A percentile compares a stretch with the other conserved stretches of the same genome.
phyloP scores from a whole-genome alignment of 371 early-diverging fungal genomes.

The Fennellomyces sp. region DNA sequence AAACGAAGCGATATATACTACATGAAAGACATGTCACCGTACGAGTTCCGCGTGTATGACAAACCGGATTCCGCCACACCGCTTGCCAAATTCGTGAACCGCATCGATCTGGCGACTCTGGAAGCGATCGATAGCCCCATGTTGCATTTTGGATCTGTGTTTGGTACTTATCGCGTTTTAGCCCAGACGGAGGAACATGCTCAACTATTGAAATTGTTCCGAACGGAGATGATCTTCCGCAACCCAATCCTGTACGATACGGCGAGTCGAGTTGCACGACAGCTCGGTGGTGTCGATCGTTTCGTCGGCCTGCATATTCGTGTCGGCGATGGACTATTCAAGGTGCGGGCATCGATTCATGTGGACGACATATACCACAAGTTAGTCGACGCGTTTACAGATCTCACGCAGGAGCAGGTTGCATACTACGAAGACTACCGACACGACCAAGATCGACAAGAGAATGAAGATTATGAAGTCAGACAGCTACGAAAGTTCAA shows the following conservation, averaged over 20 bases:
- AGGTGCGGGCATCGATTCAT: conserved; percentile 41
- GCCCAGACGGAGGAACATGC: conserved; percentile 44
- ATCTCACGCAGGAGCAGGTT: conserved; percentile 33
- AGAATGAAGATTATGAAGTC: conserved; percentile 46
- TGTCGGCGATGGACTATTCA: conserved; percentile 58
- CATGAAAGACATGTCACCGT: conserved; percentile 54
- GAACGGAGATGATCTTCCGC: conserved; percentile 51
- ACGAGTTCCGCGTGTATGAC: conserved; percentile 56
- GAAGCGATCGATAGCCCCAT: conserved; percentile 40
- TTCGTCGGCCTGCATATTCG: conserved; percentile 60
- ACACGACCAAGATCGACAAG: conserved; percentile 44
- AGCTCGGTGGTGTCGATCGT: conserved; percentile 40
- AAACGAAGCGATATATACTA: conserved; percentile 38
- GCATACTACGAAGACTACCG: conserved; percentile 20
- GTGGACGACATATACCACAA: conserved; percentile 50
- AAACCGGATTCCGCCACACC: conserved; percentile 47
- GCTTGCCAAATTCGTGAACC: conserved; percentile 43
- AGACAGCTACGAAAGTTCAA: conserved; percentile 26
- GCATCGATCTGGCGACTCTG: conserved; percentile 43
- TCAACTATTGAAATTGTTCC: conserved; percentile 36
- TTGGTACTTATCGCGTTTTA: conserved; percentile 56
- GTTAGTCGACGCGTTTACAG: conserved; percentile 40
- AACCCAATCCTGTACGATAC: conserved; percentile 51
- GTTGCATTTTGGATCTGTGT: conserved; percentile 62
- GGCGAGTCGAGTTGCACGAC: conserved; percentile 35